Evolutionary conservation across 2,329 filamentous ascomycete species (phyloP).

Genomic region (Harringtonia lauricola): DNA sequence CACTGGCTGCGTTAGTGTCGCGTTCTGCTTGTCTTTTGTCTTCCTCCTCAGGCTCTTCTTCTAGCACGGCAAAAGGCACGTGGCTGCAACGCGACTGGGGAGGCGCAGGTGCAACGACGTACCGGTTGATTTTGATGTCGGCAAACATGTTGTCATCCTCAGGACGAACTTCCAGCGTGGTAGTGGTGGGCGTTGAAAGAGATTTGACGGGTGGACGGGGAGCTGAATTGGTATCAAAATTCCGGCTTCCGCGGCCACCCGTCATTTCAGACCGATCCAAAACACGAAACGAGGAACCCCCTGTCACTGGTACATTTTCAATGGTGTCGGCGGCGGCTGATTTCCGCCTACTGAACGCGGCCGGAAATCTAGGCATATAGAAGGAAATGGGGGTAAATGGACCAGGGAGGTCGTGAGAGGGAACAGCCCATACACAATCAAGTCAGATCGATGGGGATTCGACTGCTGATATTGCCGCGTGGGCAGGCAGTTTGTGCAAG

Average conservation of each 20-base stretch:
- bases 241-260: conserved; percentile 32
- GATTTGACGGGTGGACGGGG: conserved; percentile 25
- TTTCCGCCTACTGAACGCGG: conserved; percentile 48
- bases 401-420: not conserved
- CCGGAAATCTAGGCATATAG: conserved; percentile 53
- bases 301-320: conserved; percentile 37
- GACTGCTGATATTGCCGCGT: no score
- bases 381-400: conserved; percentile 11
- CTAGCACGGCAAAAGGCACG: not conserved
- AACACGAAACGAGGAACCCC: conserved; percentile 42
- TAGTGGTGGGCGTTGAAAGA: conserved; percentile 26
- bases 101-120: conserved; percentile 21
- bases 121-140: conserved; percentile 44
- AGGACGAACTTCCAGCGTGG: conserved; percentile 22
- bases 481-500: no score
- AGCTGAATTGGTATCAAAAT: conserved; percentile 34
- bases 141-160: conserved; percentile 47
- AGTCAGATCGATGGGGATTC: no score
- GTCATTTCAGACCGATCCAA: conserved; percentile 39
- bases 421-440: not conserved
- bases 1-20: conserved; percentile 23
- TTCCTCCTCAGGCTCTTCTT: not conserved
- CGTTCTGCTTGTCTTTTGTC: not conserved
- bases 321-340: conserved; percentile 44
- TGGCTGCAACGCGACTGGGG: no score